Conservation (phyloP, 208 protist species). For the Acanthamoeba castellanii region DNA sequence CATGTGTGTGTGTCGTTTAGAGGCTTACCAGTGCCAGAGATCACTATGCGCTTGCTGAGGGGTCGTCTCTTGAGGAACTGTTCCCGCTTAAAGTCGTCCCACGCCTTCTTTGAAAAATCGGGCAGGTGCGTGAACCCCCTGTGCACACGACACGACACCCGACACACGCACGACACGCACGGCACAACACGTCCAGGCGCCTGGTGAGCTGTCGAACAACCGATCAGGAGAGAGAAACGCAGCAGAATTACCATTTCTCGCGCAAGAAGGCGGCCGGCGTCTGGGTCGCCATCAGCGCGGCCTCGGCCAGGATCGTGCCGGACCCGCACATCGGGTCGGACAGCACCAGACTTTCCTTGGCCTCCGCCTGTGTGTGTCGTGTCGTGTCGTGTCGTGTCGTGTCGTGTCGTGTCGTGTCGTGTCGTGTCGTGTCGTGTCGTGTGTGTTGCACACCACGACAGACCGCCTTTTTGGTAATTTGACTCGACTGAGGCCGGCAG, state of each 20-base stretch:
- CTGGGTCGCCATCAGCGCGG: conserved; percentile 43
- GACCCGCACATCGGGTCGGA: conserved; percentile 68
- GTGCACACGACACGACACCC: background rate
- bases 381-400: background rate
- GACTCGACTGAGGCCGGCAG: background rate
- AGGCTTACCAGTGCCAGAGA: background rate
- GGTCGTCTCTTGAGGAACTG: conserved; percentile 31
- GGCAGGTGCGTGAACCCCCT: conserved; percentile 53
- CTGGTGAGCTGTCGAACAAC: background rate
- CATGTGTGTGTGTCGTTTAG: background rate
- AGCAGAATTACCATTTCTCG: conserved; percentile 4
- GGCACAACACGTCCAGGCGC: background rate
- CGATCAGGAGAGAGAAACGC: background rate
- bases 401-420: background rate
- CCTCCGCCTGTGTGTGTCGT: background rate
- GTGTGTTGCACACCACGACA: background rate
- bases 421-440: background rate
- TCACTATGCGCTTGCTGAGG: background rate
- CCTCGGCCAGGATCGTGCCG: conserved; percentile 64
- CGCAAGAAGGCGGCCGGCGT: conserved; percentile 51
- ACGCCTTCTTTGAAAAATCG: conserved; percentile 32
- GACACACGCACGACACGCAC: background rate
- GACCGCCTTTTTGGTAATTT: too few relatives aligned
- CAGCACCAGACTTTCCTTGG: background rate
- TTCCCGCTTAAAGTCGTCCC: conserved; percentile 47